These are phyloP conservation scores for Tetracladium maxilliforme DNA, from an alignment of 2,329 filamentous ascomycete genomes.

Conservation along the genomic window DNA sequence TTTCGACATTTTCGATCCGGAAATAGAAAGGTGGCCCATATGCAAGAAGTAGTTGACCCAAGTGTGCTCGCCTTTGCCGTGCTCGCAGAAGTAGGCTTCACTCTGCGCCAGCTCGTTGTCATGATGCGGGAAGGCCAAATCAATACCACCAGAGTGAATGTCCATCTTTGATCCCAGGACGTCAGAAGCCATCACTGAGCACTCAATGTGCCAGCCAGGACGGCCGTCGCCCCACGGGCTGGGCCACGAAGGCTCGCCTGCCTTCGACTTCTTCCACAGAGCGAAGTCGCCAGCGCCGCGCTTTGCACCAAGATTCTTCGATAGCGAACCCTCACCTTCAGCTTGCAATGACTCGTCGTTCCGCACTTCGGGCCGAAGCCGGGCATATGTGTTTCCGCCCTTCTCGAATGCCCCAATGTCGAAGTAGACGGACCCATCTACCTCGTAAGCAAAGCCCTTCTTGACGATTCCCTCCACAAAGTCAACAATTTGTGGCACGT, in stretches of 20 bases:
- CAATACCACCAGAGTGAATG: conserved; percentile 84
- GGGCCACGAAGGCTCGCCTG: conserved; percentile 81
- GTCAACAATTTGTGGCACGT: conserved; percentile 70
- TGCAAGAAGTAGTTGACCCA: conserved; percentile 97
- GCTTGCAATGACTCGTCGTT: conserved; percentile 73
- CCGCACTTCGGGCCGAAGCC: conserved; percentile 71
- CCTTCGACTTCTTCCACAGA: conserved; percentile 84
- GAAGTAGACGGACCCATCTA: conserved; percentile 84
- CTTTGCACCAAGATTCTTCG: conserved; percentile 49
- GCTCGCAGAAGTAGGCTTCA: conserved; percentile 55
- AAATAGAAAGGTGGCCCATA: conserved; percentile 84
- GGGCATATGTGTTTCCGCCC: conserved; percentile 71
- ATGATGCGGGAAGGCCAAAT: conserved; percentile 83
- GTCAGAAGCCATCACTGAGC: conserved; percentile 87
- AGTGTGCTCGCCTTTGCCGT: conserved; percentile 39
- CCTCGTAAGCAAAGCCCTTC: conserved; percentile 74
- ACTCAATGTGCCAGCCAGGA: conserved; percentile 95
- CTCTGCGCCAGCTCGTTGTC: conserved; percentile 87
- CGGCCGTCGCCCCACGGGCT: conserved; percentile 79
- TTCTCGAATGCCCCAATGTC: conserved; percentile 79
- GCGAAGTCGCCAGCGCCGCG: conserved; percentile 73
- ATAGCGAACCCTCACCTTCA: conserved; percentile 78
- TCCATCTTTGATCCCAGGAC: conserved; percentile 77
- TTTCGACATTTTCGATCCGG: conserved; percentile 92
- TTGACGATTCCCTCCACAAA: conserved; percentile 74